Evolutionary conservation across 2,329 filamentous ascomycete genomes (phyloP).

Genomic region (Colletotrichum truncatum): DNA sequence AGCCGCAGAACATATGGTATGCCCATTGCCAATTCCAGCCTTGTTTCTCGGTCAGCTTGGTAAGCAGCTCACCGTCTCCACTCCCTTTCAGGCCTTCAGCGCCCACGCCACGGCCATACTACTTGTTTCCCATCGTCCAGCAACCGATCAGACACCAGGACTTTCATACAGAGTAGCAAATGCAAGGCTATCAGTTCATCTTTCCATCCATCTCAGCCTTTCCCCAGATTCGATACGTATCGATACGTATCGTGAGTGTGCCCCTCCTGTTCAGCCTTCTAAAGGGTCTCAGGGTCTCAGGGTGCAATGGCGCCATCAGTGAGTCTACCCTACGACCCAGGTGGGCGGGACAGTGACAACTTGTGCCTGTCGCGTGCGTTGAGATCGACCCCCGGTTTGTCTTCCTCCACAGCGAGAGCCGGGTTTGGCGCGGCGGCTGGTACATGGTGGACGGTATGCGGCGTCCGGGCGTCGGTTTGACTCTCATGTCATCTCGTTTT

Average conservation of each 20-base stretch:
- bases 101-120: background rate
- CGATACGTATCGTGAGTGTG: constrained; percentile 22
- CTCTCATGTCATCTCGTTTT: constrained; percentile 8
- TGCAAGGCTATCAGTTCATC: constrained; percentile 14
- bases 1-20: background rate
- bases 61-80: constrained; percentile 5
- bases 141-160: background rate
- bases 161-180: background rate
- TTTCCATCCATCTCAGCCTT: constrained; percentile 22
- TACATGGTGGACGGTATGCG: background rate
- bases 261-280: constrained; percentile 24
- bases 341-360: constrained; percentile 14
- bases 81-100: background rate
- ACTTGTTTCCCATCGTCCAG: background rate
- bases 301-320: constrained; percentile 28
- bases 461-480: background rate
- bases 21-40: background rate
- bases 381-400: constrained; percentile 6
- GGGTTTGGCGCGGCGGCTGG: constrained; percentile 11
- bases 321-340: constrained; percentile 22
- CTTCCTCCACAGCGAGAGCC: constrained; percentile 14
- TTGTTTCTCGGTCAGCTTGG: constrained; percentile 18
- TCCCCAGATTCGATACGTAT: constrained; percentile 31
- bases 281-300: constrained; percentile 20
- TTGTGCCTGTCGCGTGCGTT: constrained; percentile 23